These are phyloP conservation scores for Neoboletus magnificus DNA, from an alignment of 768 basidiomycete species.

Conservation along the genomic window DNA sequence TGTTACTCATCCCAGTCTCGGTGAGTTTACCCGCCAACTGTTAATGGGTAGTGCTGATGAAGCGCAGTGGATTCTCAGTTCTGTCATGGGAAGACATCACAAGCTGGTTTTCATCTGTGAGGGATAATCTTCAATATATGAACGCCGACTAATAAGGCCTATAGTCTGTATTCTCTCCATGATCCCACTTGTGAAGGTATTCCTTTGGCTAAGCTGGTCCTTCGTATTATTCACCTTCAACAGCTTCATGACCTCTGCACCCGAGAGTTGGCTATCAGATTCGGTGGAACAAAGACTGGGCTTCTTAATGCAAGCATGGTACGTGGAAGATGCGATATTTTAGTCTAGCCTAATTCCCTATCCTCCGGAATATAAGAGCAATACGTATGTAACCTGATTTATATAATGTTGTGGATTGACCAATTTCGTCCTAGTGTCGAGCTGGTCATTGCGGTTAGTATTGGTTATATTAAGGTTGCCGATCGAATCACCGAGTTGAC, in stretches of 20 bases:
- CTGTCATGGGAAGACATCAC: slow-evolving; percentile 45
- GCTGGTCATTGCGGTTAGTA: slow-evolving; percentile 67
- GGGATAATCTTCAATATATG: slow-evolving; percentile 18
- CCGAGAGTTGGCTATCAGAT: slow-evolving; percentile 65
- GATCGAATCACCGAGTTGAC: background rate
- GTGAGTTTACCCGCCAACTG: slow-evolving; percentile 36
- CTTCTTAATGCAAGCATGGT: slow-evolving; percentile 82
- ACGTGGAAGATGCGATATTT: slow-evolving; percentile 14
- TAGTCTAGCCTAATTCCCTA: slow-evolving; percentile 1
- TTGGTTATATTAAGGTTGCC: background rate
- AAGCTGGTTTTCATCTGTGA: slow-evolving; percentile 61
- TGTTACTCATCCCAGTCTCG: slow-evolving; percentile 65
- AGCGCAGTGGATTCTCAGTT: slow-evolving; percentile 53
- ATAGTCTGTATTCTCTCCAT: slow-evolving; percentile 66
- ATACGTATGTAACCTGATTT: slow-evolving; percentile 47
- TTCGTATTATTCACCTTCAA: slow-evolving; percentile 3
- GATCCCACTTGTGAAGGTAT: slow-evolving; percentile 75
- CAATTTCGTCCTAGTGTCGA: slow-evolving; percentile 42
- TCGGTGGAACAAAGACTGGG: slow-evolving; percentile 75
- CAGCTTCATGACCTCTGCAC: slow-evolving; percentile 79
- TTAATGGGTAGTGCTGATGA: background rate
- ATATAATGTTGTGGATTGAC: background rate
- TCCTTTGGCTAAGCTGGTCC: background rate
- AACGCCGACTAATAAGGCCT: background rate
- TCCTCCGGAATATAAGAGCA: slow-evolving; percentile 45